These are phyloP conservation scores for Discostella stelligera DNA, from an alignment of 352 stramenopile species.

Conservation along the genomic window DNA sequence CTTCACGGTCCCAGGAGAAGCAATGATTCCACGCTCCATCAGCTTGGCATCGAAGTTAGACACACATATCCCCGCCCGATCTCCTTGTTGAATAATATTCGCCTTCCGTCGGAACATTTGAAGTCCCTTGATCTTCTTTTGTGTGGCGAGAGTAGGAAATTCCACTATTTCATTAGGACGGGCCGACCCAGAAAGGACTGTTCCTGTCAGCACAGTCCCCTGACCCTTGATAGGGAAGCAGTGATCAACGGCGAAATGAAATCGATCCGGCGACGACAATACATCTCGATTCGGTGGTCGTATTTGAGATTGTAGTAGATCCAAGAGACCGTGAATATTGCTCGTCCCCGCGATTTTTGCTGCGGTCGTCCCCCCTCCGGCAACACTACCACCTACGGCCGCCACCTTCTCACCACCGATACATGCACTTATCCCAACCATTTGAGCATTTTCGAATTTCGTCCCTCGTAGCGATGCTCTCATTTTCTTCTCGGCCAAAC, in stretches of 20 bases:
- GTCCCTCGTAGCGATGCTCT: constrained; percentile 76
- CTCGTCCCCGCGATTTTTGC: constrained; percentile 41
- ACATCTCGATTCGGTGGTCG: constrained; percentile 65
- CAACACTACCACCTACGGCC: constrained; percentile 44
- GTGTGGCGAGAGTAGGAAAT: constrained; percentile 86
- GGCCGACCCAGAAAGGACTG: constrained; percentile 87
- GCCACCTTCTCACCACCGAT: constrained; percentile 85
- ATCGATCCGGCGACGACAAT: constrained; percentile 33
- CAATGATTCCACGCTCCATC: constrained; percentile 85
- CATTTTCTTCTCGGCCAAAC: constrained; percentile 83
- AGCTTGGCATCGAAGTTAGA: constrained; percentile 86
- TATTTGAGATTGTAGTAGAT: constrained; percentile 72
- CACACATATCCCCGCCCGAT: constrained; percentile 95
- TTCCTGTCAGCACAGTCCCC: constrained; percentile 96
- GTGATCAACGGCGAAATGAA: constrained; percentile 89
- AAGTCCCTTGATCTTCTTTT: constrained; percentile 95
- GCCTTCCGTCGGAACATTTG: constrained; percentile 96
- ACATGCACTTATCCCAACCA: constrained; percentile 86
- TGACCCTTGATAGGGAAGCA: constrained; percentile 97
- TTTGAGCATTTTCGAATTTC: constrained; percentile 84
- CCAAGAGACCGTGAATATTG: constrained; percentile 85
- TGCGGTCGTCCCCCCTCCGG: background rate
- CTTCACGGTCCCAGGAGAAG: constrained; percentile 82
- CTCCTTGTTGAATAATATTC: constrained; percentile 85
- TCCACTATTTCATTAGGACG: constrained; percentile 91